Evolutionary conservation across 768 basidiomycete species (phyloP).

Genomic region (Mycena haematopus): DNA sequence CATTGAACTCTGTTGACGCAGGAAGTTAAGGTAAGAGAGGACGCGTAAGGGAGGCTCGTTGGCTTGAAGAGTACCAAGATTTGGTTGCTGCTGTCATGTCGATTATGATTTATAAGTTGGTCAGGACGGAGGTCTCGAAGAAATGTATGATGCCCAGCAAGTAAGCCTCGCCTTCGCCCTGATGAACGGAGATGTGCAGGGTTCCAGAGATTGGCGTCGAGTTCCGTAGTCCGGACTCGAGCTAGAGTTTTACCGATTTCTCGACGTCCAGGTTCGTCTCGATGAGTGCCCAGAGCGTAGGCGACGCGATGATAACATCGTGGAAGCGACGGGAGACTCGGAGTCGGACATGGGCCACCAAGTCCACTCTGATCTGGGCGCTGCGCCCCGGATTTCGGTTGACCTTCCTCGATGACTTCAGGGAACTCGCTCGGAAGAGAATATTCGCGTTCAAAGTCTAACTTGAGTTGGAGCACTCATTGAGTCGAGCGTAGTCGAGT

Average conservation of each 20-base stretch:
- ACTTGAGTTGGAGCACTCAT: no score
- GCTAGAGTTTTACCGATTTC: conserved; percentile 3
- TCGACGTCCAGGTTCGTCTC: not conserved
- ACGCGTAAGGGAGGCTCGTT: not conserved
- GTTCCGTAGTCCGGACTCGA: no score
- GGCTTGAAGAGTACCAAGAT: conserved; percentile 6
- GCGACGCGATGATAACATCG: not conserved
- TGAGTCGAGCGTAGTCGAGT: no score
- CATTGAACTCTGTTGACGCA: no score
- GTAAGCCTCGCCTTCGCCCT: not conserved
- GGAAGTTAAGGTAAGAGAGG: conserved; percentile 8
- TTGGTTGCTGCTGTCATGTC: not conserved
- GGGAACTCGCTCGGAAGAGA: conserved; percentile 8
- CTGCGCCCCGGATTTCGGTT: no score
- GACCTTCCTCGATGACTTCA: not conserved
- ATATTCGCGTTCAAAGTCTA: no score
- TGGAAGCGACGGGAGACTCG: conserved; percentile 9
- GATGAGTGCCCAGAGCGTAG: not conserved
- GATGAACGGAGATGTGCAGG: no score
- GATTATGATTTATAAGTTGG: not conserved
- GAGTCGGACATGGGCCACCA: no score
- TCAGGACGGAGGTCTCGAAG: conserved; percentile 5
- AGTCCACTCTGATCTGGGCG: not conserved
- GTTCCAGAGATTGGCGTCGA: no score
- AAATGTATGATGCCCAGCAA: not conserved